Evolutionary conservation across 306 rosid species (phyloP).

Genomic region (Geum urbanum): DNA sequence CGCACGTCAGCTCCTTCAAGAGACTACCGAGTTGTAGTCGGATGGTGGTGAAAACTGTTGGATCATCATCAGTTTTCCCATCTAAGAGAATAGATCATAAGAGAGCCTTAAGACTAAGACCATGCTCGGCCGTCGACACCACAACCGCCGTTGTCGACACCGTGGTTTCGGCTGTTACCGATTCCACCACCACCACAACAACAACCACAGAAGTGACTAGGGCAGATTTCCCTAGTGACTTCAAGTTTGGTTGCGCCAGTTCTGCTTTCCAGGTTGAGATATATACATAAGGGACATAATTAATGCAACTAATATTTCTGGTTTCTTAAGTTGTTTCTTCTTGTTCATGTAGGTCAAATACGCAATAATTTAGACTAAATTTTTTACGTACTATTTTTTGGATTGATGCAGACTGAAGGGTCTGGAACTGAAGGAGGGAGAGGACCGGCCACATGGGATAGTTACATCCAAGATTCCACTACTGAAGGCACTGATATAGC

Average conservation of each 20-base stretch:
- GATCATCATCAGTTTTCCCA: neutral
- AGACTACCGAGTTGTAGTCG: neutral
- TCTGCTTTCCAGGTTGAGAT: constrained; percentile 6
- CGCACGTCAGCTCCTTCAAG: neutral
- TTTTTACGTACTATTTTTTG: neutral
- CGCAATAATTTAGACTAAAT: neutral
- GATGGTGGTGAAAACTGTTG: neutral
- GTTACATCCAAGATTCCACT: neutral
- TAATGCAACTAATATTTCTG: neutral
- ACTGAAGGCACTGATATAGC: neutral
- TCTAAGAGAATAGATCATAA: neutral
- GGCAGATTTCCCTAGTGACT: neutral
- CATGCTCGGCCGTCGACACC: neutral
- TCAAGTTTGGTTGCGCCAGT: constrained; percentile 12
- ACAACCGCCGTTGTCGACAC: neutral
- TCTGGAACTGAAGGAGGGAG: constrained; percentile 9
- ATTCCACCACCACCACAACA: neutral
- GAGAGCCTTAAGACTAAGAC: neutral
- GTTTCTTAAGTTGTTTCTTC: too few relatives aligned
- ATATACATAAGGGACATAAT: neutral
- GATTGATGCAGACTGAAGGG: constrained; percentile 5
- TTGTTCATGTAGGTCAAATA: too few relatives aligned
- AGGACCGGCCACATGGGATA: constrained; percentile 9
- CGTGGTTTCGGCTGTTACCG: neutral
- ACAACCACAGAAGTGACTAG: neutral